Conservation (phyloP, 495 filamentous ascomycete species). For the Haplographium delicatum region DNA sequence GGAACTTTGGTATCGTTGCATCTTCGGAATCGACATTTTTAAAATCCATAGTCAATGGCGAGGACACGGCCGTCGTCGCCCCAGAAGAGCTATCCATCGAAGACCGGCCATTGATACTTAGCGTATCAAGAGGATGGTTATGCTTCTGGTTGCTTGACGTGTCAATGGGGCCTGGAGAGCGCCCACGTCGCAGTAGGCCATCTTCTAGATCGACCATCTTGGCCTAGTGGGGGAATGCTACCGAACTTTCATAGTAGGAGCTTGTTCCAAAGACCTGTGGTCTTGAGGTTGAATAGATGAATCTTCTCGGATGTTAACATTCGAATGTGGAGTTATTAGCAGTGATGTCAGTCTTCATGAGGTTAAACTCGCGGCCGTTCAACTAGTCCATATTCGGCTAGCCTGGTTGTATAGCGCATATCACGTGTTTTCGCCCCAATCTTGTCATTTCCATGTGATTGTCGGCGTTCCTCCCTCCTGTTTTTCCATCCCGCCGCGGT, state of each 20-base stretch:
- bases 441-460: no score
- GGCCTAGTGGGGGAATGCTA: constrained; percentile 6
- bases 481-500: not conserved
- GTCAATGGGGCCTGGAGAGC: constrained; percentile 12
- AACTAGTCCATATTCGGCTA: not conserved
- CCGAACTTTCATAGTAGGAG: constrained; percentile 12
- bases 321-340: not conserved
- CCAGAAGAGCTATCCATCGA: constrained; percentile 18
- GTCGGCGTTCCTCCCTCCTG: no score
- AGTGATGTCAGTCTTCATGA: constrained; percentile 1
- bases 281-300: no score
- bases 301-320: constrained; percentile 1
- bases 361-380: no score
- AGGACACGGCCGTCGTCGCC: constrained; percentile 26
- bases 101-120: constrained; percentile 15
- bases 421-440: not conserved
- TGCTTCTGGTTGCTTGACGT: constrained; percentile 12
- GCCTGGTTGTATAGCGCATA: no score
- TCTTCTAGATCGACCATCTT: constrained; percentile 24
- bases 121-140: constrained; percentile 17
- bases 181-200: constrained; percentile 15
- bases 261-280: not conserved
- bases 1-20: constrained; percentile 15
- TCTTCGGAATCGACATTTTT: constrained; percentile 13
- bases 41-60: constrained; percentile 21